These are phyloP conservation scores for Chenopodium suecicum DNA, from an alignment of 148 eudicot genomes.

Conservation along the genomic window DNA sequence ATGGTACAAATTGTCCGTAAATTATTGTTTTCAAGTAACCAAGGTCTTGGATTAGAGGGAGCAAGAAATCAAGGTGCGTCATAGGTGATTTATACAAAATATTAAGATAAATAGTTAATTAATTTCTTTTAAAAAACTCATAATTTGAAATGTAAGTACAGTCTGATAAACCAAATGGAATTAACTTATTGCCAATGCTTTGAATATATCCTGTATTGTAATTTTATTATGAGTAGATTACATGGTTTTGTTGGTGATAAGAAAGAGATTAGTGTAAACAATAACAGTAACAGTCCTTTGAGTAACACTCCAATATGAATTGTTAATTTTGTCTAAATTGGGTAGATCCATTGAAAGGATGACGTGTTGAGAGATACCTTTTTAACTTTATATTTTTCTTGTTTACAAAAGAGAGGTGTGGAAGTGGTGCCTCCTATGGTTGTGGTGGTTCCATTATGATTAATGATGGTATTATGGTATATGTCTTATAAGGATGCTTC, in stretches of 20 bases:
- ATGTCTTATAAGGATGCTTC: not conserved
- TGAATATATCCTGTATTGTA: not conserved
- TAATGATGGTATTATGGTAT: not conserved
- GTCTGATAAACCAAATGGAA: not conserved
- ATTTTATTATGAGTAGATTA: not conserved
- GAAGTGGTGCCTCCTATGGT: not conserved
- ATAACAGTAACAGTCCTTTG: not conserved
- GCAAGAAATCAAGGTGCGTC: not conserved
- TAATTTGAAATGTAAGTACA: not conserved
- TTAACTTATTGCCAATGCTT: slow-evolving; percentile 1
- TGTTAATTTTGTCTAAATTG: not conserved
- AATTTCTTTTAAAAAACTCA: not conserved
- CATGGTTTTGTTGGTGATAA: not conserved
- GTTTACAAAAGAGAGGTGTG: not conserved
- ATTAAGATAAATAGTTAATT: too few relatives aligned
- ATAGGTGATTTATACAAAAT: not conserved
- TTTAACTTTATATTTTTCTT: not conserved
- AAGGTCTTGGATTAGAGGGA: not conserved
- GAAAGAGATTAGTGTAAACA: not conserved
- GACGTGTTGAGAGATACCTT: not conserved
- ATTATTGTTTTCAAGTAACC: not conserved
- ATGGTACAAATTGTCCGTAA: not conserved
- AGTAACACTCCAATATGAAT: not conserved
- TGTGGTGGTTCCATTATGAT: not conserved
- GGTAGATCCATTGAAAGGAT: not conserved